Conservation (phyloP, 2,329 filamentous ascomycete genomes). For the Uncinocarpus reesii region DNA sequence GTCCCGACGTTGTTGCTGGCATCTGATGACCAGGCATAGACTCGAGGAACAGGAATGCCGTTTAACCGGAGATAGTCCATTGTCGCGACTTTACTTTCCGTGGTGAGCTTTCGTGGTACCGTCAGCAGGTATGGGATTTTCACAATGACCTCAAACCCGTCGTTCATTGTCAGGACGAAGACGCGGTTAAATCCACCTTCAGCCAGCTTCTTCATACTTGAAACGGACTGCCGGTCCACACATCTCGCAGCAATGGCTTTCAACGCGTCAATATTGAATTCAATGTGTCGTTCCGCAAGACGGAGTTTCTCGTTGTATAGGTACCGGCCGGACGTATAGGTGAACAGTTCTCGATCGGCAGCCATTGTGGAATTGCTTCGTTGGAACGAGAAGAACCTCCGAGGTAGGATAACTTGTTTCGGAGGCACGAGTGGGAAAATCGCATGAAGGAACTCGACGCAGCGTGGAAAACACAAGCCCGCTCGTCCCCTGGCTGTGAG, state of each 20-base stretch:
- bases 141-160: constrained; percentile 21
- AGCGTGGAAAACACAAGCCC: too few relatives aligned
- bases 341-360: too few relatives aligned
- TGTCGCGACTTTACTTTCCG: constrained; percentile 31
- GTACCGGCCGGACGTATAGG: constrained; percentile 25
- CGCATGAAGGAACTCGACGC: too few relatives aligned
- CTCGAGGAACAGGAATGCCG: constrained; percentile 28
- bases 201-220: constrained; percentile 18
- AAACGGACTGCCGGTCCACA: constrained; percentile 7
- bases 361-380: background rate
- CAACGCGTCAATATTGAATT: constrained; percentile 20
- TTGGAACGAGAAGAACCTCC: too few relatives aligned
- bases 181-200: constrained; percentile 23
- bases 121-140: constrained; percentile 21
- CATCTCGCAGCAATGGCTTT: constrained; percentile 10
- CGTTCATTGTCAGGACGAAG: constrained; percentile 19
- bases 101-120: constrained; percentile 19
- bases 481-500: too few relatives aligned
- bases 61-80: constrained; percentile 26
- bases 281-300: constrained; percentile 19
- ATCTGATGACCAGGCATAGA: constrained; percentile 29
- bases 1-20: constrained; percentile 29
- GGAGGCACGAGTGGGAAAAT: too few relatives aligned
- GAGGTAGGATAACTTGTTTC: too few relatives aligned
- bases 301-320: constrained; percentile 22